Percentiles rank a stretch among this genome's conserved stretches.
phyloP scores from a whole-genome alignment of 2,329 filamentous ascomycete species.

The Fusarium metavorans region DNA sequence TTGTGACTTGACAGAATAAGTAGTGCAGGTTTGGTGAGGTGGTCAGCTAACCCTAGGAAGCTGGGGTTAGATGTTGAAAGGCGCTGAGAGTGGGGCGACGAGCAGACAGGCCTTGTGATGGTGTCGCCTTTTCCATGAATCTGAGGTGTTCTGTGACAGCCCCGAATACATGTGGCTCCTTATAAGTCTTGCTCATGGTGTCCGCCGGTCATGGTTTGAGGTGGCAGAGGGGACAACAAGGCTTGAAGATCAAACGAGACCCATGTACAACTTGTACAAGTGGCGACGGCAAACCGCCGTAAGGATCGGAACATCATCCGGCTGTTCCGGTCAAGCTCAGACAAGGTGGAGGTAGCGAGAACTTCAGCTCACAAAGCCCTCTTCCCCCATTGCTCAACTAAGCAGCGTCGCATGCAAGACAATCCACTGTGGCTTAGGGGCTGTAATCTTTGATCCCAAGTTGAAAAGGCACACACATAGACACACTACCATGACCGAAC shows the following conservation, averaged over 20 bases:
- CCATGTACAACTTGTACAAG: neutral
- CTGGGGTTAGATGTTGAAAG: neutral
- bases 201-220: neutral
- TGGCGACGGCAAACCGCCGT: neutral
- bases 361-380: neutral
- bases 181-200: neutral
- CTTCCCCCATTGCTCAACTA: neutral
- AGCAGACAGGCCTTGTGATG: neutral
- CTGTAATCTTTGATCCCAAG: neutral
- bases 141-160: neutral
- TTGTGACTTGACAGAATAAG: slow-evolving; percentile 31
- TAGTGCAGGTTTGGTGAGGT: neutral
- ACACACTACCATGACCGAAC: neutral
- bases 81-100: neutral
- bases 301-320: neutral
- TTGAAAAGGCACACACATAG: neutral
- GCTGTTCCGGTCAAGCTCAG: neutral
- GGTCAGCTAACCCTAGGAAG: neutral
- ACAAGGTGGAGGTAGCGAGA: neutral
- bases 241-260: neutral
- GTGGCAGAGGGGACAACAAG: neutral
- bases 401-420: neutral
- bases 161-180: neutral
- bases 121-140: neutral
- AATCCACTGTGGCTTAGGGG: neutral